Base-by-base conservation (phyloP, 2,329 filamentous ascomycete genomes). In the Epichloe scottii region DNA sequence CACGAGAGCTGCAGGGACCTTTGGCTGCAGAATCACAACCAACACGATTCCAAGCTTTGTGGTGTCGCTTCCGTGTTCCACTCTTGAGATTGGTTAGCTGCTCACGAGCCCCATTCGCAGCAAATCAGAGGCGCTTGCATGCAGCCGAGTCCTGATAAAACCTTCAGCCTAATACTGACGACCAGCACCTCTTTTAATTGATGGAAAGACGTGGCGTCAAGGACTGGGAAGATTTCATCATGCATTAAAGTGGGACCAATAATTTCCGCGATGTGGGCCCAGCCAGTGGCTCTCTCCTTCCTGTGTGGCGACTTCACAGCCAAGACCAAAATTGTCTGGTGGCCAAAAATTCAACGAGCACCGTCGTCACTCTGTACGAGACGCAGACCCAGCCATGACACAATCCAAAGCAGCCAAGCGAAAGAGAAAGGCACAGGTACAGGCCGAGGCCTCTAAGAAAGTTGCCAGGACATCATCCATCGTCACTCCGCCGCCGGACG, bases 351-450 rank as follows among this genome's bases (percentile, higher is more conserved):
- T 2, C 17, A 41, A 48, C 10, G 12, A 30, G 4, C 11, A 48
- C 21, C 46, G 12, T 7, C 14, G 19, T 26, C 17, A n/a, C 33
- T 30, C 15, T 5, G 17, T 19, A 17, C 14, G 10, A 33, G 21
- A 21, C 7, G 12, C 33, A 48, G 23, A 17, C 11, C 11, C 15
- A 15, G 12, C 30, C 35, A 73, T 54, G 52, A 34, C 46, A 19
- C 52, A 51, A 59, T 66, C 66, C 30, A 77, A 73, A 52, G 62
- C 68, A 3, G 66, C 69, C 26, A 71, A 76, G 59, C 67, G 72
- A 52, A 74, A 75, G 63, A 67, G 70, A 39, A 66, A 64, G 50
- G 63, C 63, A 0, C 66, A 71, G 49, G 55, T 52, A 69, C 33
- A 17, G 48, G 55, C 53, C 3, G 65, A 68, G 0, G 49, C 58